phyloP scores from a whole-genome alignment of 768 basidiomycete genomes.

The Auricularia auricula-judae region DNA sequence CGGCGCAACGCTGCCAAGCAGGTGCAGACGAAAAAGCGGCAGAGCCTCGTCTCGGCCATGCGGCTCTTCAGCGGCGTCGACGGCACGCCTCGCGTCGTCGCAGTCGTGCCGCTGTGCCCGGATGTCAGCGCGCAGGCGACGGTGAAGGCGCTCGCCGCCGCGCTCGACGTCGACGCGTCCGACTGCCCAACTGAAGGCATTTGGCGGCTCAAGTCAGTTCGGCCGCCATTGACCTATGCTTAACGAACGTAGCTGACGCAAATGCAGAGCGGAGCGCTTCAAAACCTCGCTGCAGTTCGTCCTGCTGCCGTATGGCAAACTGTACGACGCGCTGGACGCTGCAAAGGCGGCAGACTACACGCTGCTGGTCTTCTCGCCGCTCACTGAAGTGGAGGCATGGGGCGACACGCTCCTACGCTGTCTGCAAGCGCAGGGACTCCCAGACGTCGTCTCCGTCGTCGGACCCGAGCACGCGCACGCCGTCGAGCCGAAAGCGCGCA shows the following conservation, averaged over 20 bases:
- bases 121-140: constrained; percentile 46
- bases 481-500: constrained; percentile 40
- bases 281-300: constrained; percentile 86
- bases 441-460: constrained; percentile 27
- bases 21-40: constrained; percentile 59
- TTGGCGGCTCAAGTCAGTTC: constrained; percentile 57
- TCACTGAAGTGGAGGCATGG: constrained; percentile 70
- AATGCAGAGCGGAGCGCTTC: constrained; percentile 69
- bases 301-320: constrained; percentile 54
- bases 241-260: constrained; percentile 4
- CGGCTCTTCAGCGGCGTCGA: constrained; percentile 72
- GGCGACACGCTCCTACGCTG: constrained; percentile 82
- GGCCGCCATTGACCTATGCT: neutral
- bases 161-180: constrained; percentile 43
- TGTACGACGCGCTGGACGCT: constrained; percentile 74
- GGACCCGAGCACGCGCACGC: constrained; percentile 15
- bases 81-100: constrained; percentile 75
- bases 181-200: constrained; percentile 42
- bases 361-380: constrained; percentile 70
- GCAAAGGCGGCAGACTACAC: constrained; percentile 87
- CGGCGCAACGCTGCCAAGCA: constrained; percentile 82
- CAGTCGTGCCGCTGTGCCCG: constrained; percentile 71
- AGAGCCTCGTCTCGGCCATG: constrained; percentile 53
- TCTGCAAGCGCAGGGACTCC: constrained; percentile 84
- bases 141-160: constrained; percentile 45